Evolutionary conservation across 2,329 filamentous ascomycete genomes (phyloP), one percentile per base, ranked within the genome.

Genomic region (Escovopsis sp.): DNA sequence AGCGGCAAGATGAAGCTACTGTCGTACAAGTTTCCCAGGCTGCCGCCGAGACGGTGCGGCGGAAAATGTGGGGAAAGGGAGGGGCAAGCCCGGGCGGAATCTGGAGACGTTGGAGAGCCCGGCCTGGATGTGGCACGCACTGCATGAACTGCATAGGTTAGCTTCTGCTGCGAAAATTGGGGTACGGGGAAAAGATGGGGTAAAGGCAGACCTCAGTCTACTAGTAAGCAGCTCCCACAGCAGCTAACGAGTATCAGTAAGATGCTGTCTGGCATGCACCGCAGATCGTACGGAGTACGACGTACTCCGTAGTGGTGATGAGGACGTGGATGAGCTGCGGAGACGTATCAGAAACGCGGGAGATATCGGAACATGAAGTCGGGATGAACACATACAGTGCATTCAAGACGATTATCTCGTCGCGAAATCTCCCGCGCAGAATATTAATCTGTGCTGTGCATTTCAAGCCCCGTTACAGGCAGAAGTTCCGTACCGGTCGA

Each of bases 321-420:
- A 32, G 7, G 28, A 6, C 28, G 28, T 9, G 28, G 28, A 32
- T 32, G 28, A 9, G 28, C 28, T 32, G 8, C 28, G 28, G 8
- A 32, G 8, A 32, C 28, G 23, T n/a, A 12, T 39, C 26, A 30
- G 15, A 12, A 15, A 30, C 36, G 34, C 49, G 49, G 49, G 44
- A 43, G 47, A 49, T 47, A 42, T 44, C 49, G 49, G 49, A 48
- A 47, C 39, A 40, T 33, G 37, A 23, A 28, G 33, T 9, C 3
- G 3, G 28, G 28, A 32, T 32, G 3, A 9, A 11, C 28, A 7
- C 23, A 23, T 23, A 11, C 28, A 9, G 28, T 32, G 28, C 28
- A 9, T 6, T 32, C 11, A 11, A 32, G 3, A 32, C 11, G 28
- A 3, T 5, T 6, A 32, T 9, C 28, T 9, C 8, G 11, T 32